Evolutionary conservation across 108 stramenopile species (phyloP), one percentile per base, ranked within the genome.

Genomic region (Cyclotella baltica): DNA sequence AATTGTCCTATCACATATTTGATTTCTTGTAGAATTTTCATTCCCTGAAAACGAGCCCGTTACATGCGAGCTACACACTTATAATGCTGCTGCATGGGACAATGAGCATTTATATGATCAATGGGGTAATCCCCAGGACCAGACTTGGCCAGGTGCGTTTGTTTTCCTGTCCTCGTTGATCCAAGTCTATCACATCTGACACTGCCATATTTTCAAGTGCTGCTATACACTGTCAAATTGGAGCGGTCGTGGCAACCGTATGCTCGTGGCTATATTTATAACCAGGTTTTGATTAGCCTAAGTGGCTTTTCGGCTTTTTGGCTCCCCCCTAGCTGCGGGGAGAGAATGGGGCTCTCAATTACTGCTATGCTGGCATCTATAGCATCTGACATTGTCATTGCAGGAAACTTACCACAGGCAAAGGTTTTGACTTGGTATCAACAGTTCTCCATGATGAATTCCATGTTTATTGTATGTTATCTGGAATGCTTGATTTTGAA

Each of bases 151-250:
- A 43, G 13, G 13, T 13, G 13, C 40, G 6, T 13, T 43, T 43
- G 40, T 19, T 85, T 25, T 68, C 68, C 55, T 4, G 30, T 22
- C 13, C 23, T 53, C 10, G 80, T 75, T 4, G 81, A 85, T 19
- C 62, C 76, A 56, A 77, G n/a, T n/a, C n/a, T n/a, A n/a, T n/a
- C n/a, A n/a, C n/a, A n/a, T n/a, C n/a, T n/a, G n/a, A n/a, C n/a
- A n/a, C n/a, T n/a, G n/a, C n/a, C n/a, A n/a, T n/a, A 78, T 37
- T 85, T 80, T 80, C 85, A 80, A 8, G 85, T 85, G 19, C 28
- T 85, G 58, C 13, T 78, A 0, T 85, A 78, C 58, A 53, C 72
- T 70, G 61, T 85, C 0, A 61, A 50, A n/a, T 56, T 83, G 31
- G 27, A 57, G 9, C 34, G 85, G 16, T 70, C 85, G 0, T 79